Evolutionary conservation across 768 basidiomycete species (phyloP).

Genomic region (Macrocybe gigantea): DNA sequence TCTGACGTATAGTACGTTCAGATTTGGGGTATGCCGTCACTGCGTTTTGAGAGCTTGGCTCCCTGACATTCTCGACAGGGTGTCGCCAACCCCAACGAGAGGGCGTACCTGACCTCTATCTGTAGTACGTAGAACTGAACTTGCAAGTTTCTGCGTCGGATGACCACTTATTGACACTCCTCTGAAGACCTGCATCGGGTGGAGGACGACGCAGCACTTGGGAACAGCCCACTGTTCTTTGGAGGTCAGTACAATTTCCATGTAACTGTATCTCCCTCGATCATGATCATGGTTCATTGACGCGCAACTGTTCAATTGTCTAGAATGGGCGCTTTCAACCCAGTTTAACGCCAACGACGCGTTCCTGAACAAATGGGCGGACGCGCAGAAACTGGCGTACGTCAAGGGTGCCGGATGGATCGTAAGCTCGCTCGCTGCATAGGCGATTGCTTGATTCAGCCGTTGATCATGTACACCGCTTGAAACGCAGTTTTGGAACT

Average conservation of each 20-base stretch:
- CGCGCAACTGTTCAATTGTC: constrained; percentile 11
- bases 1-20: constrained; percentile 25
- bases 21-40: background rate
- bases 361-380: constrained; percentile 53
- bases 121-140: constrained; percentile 51
- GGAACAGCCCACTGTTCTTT: background rate
- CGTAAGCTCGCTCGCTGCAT: constrained; percentile 23
- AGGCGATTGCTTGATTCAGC: too few species aligned
- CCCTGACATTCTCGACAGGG: constrained; percentile 36
- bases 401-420: constrained; percentile 51
- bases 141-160: background rate
- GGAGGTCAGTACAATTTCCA: background rate
- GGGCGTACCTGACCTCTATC: constrained; percentile 59
- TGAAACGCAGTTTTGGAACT: background rate
- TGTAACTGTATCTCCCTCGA: too few species aligned
- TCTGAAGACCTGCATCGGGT: constrained; percentile 54
- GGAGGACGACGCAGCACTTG: constrained; percentile 35
- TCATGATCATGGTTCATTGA: too few species aligned
- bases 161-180: background rate
- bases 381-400: constrained; percentile 57
- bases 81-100: constrained; percentile 57
- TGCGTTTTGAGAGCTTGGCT: background rate
- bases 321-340: constrained; percentile 54
- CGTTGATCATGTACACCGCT: too few species aligned
- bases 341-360: constrained; percentile 48